These are phyloP conservation scores for Phytopythium vexans DNA, from an alignment of 352 stramenopile species.

Conservation along the genomic window DNA sequence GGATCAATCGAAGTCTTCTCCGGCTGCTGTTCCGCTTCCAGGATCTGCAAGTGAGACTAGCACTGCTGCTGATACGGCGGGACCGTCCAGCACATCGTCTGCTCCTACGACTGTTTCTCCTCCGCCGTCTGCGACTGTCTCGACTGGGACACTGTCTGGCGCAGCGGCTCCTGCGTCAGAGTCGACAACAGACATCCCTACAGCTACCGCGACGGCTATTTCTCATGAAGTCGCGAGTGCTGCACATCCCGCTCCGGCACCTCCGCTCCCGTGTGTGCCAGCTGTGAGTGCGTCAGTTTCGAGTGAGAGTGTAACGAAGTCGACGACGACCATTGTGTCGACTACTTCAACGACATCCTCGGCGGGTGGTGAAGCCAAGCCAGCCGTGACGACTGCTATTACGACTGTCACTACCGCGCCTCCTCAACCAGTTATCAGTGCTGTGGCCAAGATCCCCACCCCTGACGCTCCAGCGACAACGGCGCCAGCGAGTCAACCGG, in stretches of 20 bases:
- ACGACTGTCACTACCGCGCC: too few species aligned
- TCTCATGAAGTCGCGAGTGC: not conserved
- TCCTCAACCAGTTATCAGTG: not conserved
- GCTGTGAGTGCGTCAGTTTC: too few species aligned
- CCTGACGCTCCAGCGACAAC: slow-evolving; percentile 12
- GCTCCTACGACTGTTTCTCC: not conserved
- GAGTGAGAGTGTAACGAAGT: too few species aligned
- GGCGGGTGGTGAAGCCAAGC: slow-evolving; percentile 12
- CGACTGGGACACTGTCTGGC: not conserved
- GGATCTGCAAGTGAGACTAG: not conserved
- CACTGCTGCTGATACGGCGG: not conserved
- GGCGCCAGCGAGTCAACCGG: slow-evolving; percentile 8
- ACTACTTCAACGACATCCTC: slow-evolving; percentile 8
- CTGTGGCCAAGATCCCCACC: slow-evolving; percentile 10
- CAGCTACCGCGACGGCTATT: not conserved
- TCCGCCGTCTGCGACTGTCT: not conserved
- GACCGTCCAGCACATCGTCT: not conserved
- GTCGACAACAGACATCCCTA: not conserved
- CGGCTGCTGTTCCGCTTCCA: too few species aligned
- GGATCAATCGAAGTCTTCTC: too few species aligned
- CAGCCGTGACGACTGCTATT: too few species aligned
- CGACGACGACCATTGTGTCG: slow-evolving; percentile 11
- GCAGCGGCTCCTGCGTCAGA: not conserved
- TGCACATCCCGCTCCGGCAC: not conserved
- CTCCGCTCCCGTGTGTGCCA: not conserved